phyloP scores from a whole-genome alignment of 2,329 filamentous ascomycete genomes.

The Aspergillus luchuensis region DNA sequence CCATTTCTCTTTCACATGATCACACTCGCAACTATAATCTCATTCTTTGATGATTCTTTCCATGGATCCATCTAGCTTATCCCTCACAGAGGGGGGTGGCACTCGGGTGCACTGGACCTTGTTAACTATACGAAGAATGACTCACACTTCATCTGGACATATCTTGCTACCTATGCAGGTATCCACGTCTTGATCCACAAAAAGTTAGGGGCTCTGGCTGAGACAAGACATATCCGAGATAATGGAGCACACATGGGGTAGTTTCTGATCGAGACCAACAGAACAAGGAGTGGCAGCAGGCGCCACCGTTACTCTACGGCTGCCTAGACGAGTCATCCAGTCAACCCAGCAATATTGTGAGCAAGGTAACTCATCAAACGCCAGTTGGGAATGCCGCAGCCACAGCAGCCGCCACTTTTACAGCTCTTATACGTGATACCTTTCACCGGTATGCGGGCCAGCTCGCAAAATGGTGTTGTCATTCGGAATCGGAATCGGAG shows the following conservation, averaged over 20 bases:
- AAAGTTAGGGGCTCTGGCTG: background rate
- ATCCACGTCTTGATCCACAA: background rate
- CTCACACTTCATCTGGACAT: background rate
- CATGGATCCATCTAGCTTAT: constrained; percentile 2
- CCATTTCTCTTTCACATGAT: background rate
- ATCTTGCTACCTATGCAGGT: background rate
- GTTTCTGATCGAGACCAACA: constrained; percentile 8
- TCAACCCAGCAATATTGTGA: background rate
- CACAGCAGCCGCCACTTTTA: background rate
- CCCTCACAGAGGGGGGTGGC: background rate
- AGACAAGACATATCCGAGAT: background rate
- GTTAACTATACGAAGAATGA: background rate
- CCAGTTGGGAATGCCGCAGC: background rate
- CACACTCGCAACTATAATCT: background rate
- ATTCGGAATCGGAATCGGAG: background rate
- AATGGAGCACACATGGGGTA: constrained; percentile 2
- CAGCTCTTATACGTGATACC: background rate
- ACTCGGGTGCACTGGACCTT: background rate
- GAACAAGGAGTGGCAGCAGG: constrained; percentile 16
- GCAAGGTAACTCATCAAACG: background rate
- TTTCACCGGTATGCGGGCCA: background rate
- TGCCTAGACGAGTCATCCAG: constrained; percentile 12
- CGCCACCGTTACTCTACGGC: constrained; percentile 19
- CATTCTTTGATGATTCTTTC: background rate
- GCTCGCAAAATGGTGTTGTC: background rate